Conservation (phyloP, 1,284 basidiomycete genomes). For the Apiotrichum brassicae region DNA sequence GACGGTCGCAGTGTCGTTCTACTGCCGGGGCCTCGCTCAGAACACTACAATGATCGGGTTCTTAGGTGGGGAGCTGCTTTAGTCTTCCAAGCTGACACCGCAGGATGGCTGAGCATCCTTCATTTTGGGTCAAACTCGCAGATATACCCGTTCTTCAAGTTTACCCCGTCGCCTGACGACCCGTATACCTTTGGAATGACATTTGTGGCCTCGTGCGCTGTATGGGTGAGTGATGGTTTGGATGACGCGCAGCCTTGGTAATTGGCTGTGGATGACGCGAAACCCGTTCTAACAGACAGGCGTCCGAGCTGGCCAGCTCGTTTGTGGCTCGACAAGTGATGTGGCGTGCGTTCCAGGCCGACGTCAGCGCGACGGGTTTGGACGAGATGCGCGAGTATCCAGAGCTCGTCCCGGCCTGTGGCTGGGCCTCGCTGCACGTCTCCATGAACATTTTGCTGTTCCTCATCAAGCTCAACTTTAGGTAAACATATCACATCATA, state of each 20-base stretch:
- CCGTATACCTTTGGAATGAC: slow-evolving; percentile 56
- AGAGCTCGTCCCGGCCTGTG: slow-evolving; percentile 45
- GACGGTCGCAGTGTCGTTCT: slow-evolving; percentile 49
- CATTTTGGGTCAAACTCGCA: slow-evolving; percentile 53
- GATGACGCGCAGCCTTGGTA: too few relatives aligned
- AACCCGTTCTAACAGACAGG: slow-evolving; percentile 18
- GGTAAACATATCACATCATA: slow-evolving; percentile 12
- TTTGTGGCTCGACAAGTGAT: slow-evolving; percentile 51
- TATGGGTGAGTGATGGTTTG: slow-evolving; percentile 47
- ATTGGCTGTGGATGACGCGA: too few relatives aligned
- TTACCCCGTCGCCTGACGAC: slow-evolving; percentile 49
- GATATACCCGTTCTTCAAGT: slow-evolving; percentile 55
- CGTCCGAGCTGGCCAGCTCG: slow-evolving; percentile 49
- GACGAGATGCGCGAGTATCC: slow-evolving; percentile 54
- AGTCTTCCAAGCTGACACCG: background rate
- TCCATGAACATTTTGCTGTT: slow-evolving; percentile 55
- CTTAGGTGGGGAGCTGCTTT: slow-evolving; percentile 35
- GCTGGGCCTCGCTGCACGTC: slow-evolving; percentile 53
- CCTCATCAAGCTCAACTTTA: slow-evolving; percentile 46
- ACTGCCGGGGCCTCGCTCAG: slow-evolving; percentile 54
- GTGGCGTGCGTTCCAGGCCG: slow-evolving; percentile 46
- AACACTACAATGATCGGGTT: slow-evolving; percentile 52
- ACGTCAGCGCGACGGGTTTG: slow-evolving; percentile 51
- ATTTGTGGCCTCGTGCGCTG: slow-evolving; percentile 51
- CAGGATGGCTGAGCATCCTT: slow-evolving; percentile 49